Percentiles rank a stretch among this genome's conserved stretches.
Evolutionary conservation across 805 yeast genomes (phyloP).

Genomic region (Ogataea parapolymorpha): DNA sequence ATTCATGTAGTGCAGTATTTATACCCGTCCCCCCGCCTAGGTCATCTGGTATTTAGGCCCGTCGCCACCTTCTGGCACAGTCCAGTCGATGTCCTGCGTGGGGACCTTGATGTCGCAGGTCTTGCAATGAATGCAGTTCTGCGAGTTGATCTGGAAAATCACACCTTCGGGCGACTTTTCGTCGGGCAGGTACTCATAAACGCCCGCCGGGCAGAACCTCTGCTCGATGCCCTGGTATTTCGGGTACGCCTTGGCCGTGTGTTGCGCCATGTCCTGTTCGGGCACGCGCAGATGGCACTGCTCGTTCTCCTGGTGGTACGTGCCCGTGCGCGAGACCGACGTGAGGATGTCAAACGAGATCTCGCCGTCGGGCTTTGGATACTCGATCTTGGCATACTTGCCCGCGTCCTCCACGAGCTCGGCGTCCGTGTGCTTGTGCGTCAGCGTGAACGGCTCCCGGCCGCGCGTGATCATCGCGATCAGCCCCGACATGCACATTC

Average conservation of each 20-base stretch:
- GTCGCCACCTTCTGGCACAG: constrained; percentile 98
- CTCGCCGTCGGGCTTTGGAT: constrained; percentile 95
- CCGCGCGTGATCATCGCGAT: constrained; percentile 80
- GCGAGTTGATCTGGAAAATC: constrained; percentile 88
- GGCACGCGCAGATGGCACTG: constrained; percentile 78
- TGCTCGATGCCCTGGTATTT: constrained; percentile 83
- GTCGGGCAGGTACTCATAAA: constrained; percentile 83
- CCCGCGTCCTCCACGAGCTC: constrained; percentile 65
- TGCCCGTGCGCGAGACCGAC: constrained; percentile 95
- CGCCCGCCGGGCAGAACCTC: constrained; percentile 98
- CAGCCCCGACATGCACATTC: constrained; percentile 79
- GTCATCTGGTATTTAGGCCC: constrained; percentile 96
- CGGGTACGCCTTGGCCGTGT: constrained; percentile 68
- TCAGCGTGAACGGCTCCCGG: constrained; percentile 82
- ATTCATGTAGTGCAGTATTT: neutral
- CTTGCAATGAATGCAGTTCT: constrained; percentile 97
- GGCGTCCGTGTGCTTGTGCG: constrained; percentile 66
- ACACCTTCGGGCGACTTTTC: constrained; percentile 58
- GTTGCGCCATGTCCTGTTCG: constrained; percentile 59
- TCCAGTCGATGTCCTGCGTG: constrained; percentile 90
- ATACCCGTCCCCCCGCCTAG: constrained; percentile 5
- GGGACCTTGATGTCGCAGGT: constrained; percentile 98
- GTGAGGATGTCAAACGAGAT: constrained; percentile 89
- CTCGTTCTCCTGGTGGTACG: constrained; percentile 93
- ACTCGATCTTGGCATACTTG: constrained; percentile 66